These are phyloP conservation scores for Hypoxylon trugodes DNA, from an alignment of 495 filamentous ascomycete species.

Conservation along the genomic window DNA sequence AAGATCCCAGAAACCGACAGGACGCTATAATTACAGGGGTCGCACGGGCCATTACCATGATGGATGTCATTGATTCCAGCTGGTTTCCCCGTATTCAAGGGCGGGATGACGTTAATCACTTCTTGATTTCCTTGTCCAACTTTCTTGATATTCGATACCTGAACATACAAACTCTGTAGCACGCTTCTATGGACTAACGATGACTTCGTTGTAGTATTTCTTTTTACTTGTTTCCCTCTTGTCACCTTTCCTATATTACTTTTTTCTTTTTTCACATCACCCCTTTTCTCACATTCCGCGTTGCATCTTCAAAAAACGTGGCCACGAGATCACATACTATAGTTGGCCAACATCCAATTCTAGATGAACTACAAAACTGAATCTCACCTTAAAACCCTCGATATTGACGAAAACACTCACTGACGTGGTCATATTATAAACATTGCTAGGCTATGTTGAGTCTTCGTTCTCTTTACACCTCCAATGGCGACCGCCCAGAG, in stretches of 20 bases:
- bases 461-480: constrained; percentile 43
- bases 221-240: background rate
- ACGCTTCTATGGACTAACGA: background rate
- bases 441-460: constrained; percentile 46
- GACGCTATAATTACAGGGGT: background rate
- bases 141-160: constrained; percentile 25
- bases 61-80: constrained; percentile 30
- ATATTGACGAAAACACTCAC: background rate
- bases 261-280: background rate
- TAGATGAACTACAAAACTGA: background rate
- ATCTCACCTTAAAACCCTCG: background rate
- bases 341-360: background rate
- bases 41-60: constrained; percentile 21
- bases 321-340: background rate
- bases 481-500: constrained; percentile 43
- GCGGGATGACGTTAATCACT: constrained; percentile 35
- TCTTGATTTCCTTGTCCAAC: constrained; percentile 12
- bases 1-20: constrained; percentile 8
- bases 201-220: background rate
- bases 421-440: background rate
- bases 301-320: background rate
- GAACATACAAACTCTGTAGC: background rate
- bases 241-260: background rate
- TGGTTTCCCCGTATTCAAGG: background rate
- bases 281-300: background rate